phyloP scores from a whole-genome alignment of 1,284 basidiomycete species.

The Malassezia cuniculi region DNA sequence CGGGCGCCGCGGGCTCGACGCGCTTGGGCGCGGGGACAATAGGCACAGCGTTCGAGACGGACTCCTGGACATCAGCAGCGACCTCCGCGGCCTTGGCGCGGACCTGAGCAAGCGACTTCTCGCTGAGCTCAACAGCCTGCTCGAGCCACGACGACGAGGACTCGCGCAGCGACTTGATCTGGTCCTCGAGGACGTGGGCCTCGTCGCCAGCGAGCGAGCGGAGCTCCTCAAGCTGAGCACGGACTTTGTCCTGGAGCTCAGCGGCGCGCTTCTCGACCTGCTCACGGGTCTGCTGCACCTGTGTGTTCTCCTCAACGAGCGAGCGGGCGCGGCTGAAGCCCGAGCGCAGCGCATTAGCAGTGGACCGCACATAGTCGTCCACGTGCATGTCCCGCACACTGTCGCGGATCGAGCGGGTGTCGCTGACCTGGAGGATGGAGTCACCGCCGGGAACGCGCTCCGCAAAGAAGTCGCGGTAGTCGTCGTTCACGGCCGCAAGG shows the following conservation, averaged over 20 bases:
- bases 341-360: slow-evolving; percentile 51
- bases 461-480: slow-evolving; percentile 60
- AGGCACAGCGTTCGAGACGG: slow-evolving; percentile 1
- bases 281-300: slow-evolving; percentile 24
- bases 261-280: slow-evolving; percentile 19
- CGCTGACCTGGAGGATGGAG: slow-evolving; percentile 48
- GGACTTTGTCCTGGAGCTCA: slow-evolving; percentile 19
- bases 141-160: slow-evolving; percentile 6
- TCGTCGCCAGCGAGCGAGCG: slow-evolving; percentile 35
- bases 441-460: slow-evolving; percentile 64
- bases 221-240: slow-evolving; percentile 36
- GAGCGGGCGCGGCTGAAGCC: slow-evolving; percentile 38
- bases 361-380: slow-evolving; percentile 51
- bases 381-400: slow-evolving; percentile 21
- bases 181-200: slow-evolving; percentile 10
- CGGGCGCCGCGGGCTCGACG: slow-evolving; percentile 13
- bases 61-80: neutral
- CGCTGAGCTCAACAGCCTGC: slow-evolving; percentile 22
- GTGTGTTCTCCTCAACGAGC: slow-evolving; percentile 23
- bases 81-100: slow-evolving; percentile 3
- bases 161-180: slow-evolving; percentile 1
- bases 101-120: slow-evolving; percentile 14
- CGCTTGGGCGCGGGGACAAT: slow-evolving; percentile 13
- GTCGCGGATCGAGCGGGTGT: slow-evolving; percentile 22
- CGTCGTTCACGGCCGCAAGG: slow-evolving; percentile 30